Conservation (phyloP, 768 basidiomycete species). For the Gautieria morchelliformis region DNA sequence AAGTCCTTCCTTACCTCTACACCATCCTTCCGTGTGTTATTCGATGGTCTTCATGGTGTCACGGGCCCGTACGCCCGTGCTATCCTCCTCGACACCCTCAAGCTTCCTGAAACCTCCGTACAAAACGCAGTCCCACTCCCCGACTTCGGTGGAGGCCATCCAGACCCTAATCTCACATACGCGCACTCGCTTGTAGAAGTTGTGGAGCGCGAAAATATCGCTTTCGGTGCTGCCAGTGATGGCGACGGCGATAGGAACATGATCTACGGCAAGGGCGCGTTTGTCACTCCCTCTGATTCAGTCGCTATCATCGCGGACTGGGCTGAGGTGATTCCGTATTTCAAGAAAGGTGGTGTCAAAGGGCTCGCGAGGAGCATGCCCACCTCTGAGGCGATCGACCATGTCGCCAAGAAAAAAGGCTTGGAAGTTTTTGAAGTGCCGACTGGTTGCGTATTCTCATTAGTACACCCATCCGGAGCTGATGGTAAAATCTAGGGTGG, state of each 20-base stretch:
- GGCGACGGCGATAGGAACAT: conserved; percentile 99
- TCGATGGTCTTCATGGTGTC: conserved; percentile 94
- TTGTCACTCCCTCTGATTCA: conserved; percentile 95
- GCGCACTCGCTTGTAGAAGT: conserved; percentile 88
- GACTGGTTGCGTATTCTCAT: conserved; percentile 53
- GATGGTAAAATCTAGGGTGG: conserved; percentile 54
- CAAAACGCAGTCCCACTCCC: conserved; percentile 90
- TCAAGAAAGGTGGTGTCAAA: conserved; percentile 84
- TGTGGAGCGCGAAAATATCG: conserved; percentile 78
- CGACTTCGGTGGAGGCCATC: conserved; percentile 96
- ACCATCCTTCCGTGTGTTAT: conserved; percentile 73
- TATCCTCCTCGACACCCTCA: conserved; percentile 76
- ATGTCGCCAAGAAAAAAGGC: conserved; percentile 90
- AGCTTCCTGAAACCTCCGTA: conserved; percentile 66
- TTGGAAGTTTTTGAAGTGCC: conserved; percentile 94
- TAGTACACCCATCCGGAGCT: neutral
- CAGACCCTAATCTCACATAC: conserved; percentile 97
- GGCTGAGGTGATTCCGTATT: conserved; percentile 84
- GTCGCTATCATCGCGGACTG: conserved; percentile 99
- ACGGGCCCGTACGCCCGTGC: conserved; percentile 93
- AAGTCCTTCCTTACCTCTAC: conserved; percentile 67
- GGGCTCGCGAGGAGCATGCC: conserved; percentile 97
- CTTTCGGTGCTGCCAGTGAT: conserved; percentile 93
- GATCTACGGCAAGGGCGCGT: conserved; percentile 98
- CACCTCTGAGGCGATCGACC: conserved; percentile 92